Conservation (phyloP, 1,284 basidiomycete species). For the Cryptococcus sp. region DNA sequence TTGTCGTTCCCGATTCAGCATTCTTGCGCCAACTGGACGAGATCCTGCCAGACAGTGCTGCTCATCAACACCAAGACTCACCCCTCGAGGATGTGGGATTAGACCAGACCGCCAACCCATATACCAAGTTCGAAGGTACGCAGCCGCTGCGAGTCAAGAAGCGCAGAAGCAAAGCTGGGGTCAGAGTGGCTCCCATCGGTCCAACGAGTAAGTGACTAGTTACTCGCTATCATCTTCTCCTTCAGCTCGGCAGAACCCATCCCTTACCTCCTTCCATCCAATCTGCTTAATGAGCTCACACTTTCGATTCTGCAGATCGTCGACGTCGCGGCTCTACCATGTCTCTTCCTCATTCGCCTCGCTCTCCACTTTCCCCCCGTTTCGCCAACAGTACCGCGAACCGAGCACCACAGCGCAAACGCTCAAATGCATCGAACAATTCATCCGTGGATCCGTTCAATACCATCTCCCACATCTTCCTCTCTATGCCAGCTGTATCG, state of each 20-base stretch:
- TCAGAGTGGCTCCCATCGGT: slow-evolving; percentile 16
- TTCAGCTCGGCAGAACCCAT: no score
- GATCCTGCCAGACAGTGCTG: no score
- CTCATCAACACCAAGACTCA: no score
- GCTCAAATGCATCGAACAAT: slow-evolving; percentile 8
- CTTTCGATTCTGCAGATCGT: not conserved
- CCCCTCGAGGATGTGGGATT: not conserved
- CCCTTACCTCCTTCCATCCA: no score
- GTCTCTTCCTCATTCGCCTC: slow-evolving; percentile 27
- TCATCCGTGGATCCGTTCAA: slow-evolving; percentile 14
- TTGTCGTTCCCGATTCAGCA: no score
- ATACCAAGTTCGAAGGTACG: slow-evolving; percentile 15
- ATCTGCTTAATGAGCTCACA: not conserved
- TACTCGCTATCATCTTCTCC: no score
- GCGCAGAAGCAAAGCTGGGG: slow-evolving; percentile 13
- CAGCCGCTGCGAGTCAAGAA: slow-evolving; percentile 33
- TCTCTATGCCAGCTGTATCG: slow-evolving; percentile 6
- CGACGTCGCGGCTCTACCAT: slow-evolving; percentile 20
- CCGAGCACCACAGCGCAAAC: slow-evolving; percentile 5
- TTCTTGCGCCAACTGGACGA: no score
- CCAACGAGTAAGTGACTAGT: not conserved
- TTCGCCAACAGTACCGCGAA: slow-evolving; percentile 1
- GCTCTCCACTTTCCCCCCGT: slow-evolving; percentile 5
- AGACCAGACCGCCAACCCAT: not conserved
- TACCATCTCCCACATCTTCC: slow-evolving; percentile 19